A percentile compares a stretch with the other conserved stretches of the same genome.
phyloP scores from a whole-genome alignment of 2,329 filamentous ascomycete species.

The Ophiocordyceps sinensis region DNA sequence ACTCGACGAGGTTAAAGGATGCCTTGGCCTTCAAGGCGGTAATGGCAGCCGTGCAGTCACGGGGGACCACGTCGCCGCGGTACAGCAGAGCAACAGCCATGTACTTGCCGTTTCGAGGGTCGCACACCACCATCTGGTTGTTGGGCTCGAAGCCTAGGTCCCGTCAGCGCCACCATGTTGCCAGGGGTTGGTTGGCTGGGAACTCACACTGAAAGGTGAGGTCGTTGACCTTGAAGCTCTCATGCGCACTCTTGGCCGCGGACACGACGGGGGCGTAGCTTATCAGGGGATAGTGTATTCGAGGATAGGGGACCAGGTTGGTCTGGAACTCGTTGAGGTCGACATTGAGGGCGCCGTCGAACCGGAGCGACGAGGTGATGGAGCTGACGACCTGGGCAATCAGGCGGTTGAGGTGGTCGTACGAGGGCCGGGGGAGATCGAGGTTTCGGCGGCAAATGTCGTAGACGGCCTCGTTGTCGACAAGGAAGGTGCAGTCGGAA shows the following conservation, averaged over 20 bases:
- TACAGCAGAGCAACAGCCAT: slow-evolving; percentile 62
- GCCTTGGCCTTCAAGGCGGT: slow-evolving; percentile 55
- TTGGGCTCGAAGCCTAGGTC: slow-evolving; percentile 55
- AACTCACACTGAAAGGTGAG: slow-evolving; percentile 57
- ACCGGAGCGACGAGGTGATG: slow-evolving; percentile 58
- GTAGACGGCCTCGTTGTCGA: slow-evolving; percentile 63
- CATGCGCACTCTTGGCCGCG: slow-evolving; percentile 63
- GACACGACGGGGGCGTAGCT: slow-evolving; percentile 60
- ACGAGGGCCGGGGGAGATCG: slow-evolving; percentile 53
- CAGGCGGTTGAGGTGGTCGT: slow-evolving; percentile 58
- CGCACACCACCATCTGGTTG: slow-evolving; percentile 68
- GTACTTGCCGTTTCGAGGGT: slow-evolving; percentile 62
- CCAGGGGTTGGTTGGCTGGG: too few relatives aligned
- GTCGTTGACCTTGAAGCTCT: slow-evolving; percentile 77
- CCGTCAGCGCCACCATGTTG: slow-evolving; percentile 10
- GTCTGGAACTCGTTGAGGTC: slow-evolving; percentile 69
- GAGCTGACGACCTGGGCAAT: slow-evolving; percentile 64
- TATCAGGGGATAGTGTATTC: slow-evolving; percentile 62
- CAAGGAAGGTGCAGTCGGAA: slow-evolving; percentile 65
- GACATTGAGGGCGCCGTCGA: slow-evolving; percentile 59
- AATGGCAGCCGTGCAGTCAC: slow-evolving; percentile 53
- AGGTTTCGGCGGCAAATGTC: slow-evolving; percentile 61
- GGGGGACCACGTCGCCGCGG: slow-evolving; percentile 56
- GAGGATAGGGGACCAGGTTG: slow-evolving; percentile 59
- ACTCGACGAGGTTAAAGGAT: slow-evolving; percentile 61